Percentiles rank a stretch among this genome's conserved stretches.
These are phyloP conservation scores for Saccharomycopsis microspora DNA, from an alignment of 805 yeast species.

Conservation along the genomic window DNA sequence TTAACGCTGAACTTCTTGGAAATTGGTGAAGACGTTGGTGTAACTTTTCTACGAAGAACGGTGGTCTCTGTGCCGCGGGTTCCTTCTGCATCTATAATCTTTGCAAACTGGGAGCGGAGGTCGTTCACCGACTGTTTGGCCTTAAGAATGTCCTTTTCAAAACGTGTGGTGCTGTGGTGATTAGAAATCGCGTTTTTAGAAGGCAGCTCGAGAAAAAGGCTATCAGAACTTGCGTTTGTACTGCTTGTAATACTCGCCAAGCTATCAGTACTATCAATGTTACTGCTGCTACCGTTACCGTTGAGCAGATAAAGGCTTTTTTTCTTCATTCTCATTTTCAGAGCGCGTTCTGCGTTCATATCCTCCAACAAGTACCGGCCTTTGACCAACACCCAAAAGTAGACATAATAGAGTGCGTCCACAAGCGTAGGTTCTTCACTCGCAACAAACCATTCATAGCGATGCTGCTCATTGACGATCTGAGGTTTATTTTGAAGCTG, in stretches of 20 bases:
- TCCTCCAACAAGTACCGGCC: conserved; percentile 14
- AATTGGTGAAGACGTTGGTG: conserved; percentile 6
- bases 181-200: conserved; percentile 7
- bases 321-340: conserved; percentile 4
- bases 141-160: conserved; percentile 15
- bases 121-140: conserved; percentile 15
- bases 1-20: conserved; percentile 5
- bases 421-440: conserved; percentile 13
- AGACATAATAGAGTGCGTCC: conserved; percentile 13
- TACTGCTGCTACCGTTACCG: not conserved
- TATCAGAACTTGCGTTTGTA: conserved; percentile 1
- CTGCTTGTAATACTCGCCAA: not conserved
- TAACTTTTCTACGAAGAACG: conserved; percentile 2
- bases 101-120: conserved; percentile 13
- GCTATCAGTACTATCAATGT: not conserved
- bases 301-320: not conserved
- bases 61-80: conserved; percentile 2
- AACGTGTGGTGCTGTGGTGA: conserved; percentile 15
- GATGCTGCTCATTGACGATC: conserved; percentile 7
- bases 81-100: conserved; percentile 13
- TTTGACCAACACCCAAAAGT: conserved; percentile 15
- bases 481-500: conserved; percentile 8
- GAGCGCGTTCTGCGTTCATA: conserved; percentile 4
- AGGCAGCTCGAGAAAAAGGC: conserved; percentile 5
- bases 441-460: conserved; percentile 15